phyloP scores from a whole-genome alignment of 2,329 filamentous ascomycete species.

The Aureobasidium sp. region DNA sequence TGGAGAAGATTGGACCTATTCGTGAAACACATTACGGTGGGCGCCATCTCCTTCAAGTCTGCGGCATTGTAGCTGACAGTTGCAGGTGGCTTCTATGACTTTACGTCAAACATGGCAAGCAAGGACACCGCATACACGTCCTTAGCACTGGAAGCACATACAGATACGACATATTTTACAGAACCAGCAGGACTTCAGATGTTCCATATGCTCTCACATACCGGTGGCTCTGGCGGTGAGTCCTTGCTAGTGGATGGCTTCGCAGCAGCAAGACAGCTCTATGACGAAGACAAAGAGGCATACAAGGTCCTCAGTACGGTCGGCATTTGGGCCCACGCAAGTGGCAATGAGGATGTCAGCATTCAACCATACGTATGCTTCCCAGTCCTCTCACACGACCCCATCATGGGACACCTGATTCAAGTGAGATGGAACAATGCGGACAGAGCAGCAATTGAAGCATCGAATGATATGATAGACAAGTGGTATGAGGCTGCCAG shows the following conservation, averaged over 20 bases:
- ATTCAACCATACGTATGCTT: slow-evolving; percentile 65
- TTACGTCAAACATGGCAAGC: slow-evolving; percentile 71
- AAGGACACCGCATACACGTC: slow-evolving; percentile 62
- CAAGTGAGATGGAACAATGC: slow-evolving; percentile 91
- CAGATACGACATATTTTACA: slow-evolving; percentile 92
- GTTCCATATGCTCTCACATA: slow-evolving; percentile 84
- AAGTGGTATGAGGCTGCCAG: slow-evolving; percentile 73
- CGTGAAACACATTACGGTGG: slow-evolving; percentile 84
- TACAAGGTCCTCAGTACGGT: slow-evolving; percentile 53
- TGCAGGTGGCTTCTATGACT: slow-evolving; percentile 68
- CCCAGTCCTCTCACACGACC: slow-evolving; percentile 63
- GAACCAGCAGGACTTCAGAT: slow-evolving; percentile 87
- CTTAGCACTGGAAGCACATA: slow-evolving; percentile 74
- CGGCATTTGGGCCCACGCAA: slow-evolving; percentile 70
- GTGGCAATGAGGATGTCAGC: slow-evolving; percentile 75
- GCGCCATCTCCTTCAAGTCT: slow-evolving; percentile 26
- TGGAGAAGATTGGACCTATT: slow-evolving; percentile 79
- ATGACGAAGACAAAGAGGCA: slow-evolving; percentile 45
- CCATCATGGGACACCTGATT: slow-evolving; percentile 38
- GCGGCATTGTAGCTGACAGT: neutral
- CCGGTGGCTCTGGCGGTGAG: slow-evolving; percentile 60
- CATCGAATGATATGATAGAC: slow-evolving; percentile 45
- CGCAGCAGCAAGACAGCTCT: slow-evolving; percentile 57
- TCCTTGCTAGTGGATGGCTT: slow-evolving; percentile 86
- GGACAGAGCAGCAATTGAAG: slow-evolving; percentile 65